Evolutionary conservation across 1,284 basidiomycete species (phyloP), one percentile per base, ranked within the genome.

Genomic region (Austroboletus niveus): DNA sequence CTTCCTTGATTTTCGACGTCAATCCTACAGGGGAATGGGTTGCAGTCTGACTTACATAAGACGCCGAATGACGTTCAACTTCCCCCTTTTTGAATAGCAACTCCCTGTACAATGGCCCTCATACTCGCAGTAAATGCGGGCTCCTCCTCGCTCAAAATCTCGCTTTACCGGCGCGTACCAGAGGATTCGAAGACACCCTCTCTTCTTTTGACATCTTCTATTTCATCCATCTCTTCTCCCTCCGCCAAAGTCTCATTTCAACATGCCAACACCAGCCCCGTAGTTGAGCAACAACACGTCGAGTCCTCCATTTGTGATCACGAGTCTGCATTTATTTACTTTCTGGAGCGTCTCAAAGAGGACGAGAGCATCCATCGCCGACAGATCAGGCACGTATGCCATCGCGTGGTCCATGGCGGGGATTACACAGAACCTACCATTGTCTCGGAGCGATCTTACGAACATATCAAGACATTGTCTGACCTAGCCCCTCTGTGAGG

Each of bases 401-500:
- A 89, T 63, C 78, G 82, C 31, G 85, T 93, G 44, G 92, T 95
- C 1, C 92, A 94, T 60, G 92, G 92, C 3, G 92, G 92, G 3
- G 79, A 81, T 45, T 88, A 87, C 61, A 74, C 73, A 20, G 75
- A 81, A 27, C 87, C 90, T 1, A 82, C 92, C 14, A 59, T 81
- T 38, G 82, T 94, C 53, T 82, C 72, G 62, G 77, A 77, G 61
- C 76, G 75, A 62, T 85, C 73, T 51, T 87, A 75, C 68, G 71
- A 81, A 46, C 77, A 87, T 57, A 91, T 94, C 65, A 84, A 92
- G 61, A 76, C 75, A 39, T 72, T 94, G 11, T 85, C 85, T 5
- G 84, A 87, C 57, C 83, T 95, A 47, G 90, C 92, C 1, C 92
- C 92, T 15, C 66, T 93, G 76, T 87, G 75, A 65, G 85, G 78